Base-by-base conservation (phyloP, 805 yeast species). In the Huiozyma sinensis region DNA sequence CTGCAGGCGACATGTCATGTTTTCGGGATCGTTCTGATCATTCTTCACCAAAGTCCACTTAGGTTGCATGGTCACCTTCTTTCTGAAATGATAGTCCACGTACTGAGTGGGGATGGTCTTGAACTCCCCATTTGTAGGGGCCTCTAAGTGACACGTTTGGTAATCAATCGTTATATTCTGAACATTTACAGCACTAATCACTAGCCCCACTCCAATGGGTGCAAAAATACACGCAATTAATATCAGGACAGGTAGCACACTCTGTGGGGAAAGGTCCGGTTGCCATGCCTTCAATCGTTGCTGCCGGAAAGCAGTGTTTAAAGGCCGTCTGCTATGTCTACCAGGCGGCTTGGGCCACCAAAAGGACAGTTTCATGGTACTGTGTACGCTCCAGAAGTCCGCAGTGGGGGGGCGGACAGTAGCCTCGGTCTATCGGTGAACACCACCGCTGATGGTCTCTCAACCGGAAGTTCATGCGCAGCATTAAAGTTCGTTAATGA, bases 211-310 rank as follows among this genome's bases (percentile, higher is more conserved):
- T 4, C 98, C 98, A 39, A 90, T 73, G 1, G 97, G 96, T 1
- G 90, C 86, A 65, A 88, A 87, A 7, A 92, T 70, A 11, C 85
- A 67, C 0, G 90, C 85, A 34, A 85, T 68, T 27, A 82, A 50
- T 37, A 88, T 71, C 46, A 92, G 70, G 43, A 89, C 68, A 3
- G 97, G 97, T 38, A 92, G 73, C 41, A 89, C 95, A n/a, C 94
- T 79, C 51, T 80, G 79, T 9, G 97, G 97, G 2, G 96, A 86
- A 43, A 92, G 73, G 44, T 89, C 86, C 1, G 97, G 97, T 52
- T 77, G 80, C 78, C 81, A 77, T 41, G 81, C 73, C 52, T 73
- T 76, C 49, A 77, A 60, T 50, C 81, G 59, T 50, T 77, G 83
- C 53, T 83, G 94, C 57, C 89, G 72, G 58, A 83, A 83, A 6